Conservation (phyloP, 257 asterid species). For the Nyctanthes arbortristis region DNA sequence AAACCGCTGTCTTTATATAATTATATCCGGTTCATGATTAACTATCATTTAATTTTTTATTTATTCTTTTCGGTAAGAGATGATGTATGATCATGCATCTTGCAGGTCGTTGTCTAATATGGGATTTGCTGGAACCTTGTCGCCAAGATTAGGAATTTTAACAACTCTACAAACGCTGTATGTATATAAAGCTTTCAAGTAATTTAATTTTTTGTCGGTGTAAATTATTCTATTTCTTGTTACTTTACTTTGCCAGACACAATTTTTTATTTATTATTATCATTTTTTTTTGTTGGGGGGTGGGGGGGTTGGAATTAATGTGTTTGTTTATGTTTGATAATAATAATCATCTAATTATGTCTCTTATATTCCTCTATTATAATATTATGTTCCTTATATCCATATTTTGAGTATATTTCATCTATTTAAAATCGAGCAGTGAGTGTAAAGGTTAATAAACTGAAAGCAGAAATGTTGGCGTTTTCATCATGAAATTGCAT, state of each 20-base stretch:
- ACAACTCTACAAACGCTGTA: conserved; percentile 73
- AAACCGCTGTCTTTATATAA: not conserved
- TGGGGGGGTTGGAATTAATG: not conserved
- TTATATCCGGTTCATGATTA: not conserved
- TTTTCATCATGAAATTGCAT: not conserved
- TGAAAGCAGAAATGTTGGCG: not conserved
- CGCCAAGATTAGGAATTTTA: conserved; percentile 69
- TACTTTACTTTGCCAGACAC: conserved; percentile 5
- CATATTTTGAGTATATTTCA: not conserved
- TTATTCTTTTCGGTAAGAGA: conserved; percentile 1
- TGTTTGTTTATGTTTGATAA: not conserved
- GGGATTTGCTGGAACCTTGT: conserved; percentile 85
- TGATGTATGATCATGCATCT: conserved; percentile 14
- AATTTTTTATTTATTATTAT: no score
- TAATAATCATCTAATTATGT: not conserved
- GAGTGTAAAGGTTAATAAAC: not conserved
- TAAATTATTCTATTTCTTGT: not conserved
- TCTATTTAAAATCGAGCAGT: not conserved
- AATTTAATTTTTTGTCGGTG: conserved; percentile 17
- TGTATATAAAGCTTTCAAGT: conserved; percentile 31
- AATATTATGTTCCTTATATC: not conserved
- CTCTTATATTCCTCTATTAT: not conserved
- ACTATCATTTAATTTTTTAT: not conserved
- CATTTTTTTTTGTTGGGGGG: no score
- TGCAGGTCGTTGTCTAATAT: conserved; percentile 85